Evolutionary conservation across 108 stramenopile species (phyloP).

Genomic region (Mediolabrus comicus): DNA sequence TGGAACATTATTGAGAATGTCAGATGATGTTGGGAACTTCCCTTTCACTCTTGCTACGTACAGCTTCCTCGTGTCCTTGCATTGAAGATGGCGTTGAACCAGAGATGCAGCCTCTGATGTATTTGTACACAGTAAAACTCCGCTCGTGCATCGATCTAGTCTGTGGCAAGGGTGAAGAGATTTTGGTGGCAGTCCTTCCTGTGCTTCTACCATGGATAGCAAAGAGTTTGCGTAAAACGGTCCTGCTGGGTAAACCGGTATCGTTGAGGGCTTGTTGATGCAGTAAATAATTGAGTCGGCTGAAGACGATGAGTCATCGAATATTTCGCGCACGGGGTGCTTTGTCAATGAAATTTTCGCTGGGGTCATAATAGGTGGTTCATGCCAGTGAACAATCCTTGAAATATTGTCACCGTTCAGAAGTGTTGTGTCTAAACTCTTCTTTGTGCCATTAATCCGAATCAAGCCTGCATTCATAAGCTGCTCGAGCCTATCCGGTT

Average conservation of each 20-base stretch:
- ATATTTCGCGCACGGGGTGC: constrained; percentile 40
- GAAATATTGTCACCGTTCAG: constrained; percentile 68
- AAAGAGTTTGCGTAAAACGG: constrained; percentile 78
- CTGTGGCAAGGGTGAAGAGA: constrained; percentile 78
- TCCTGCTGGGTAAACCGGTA: constrained; percentile 83
- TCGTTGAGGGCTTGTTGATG: constrained; percentile 75
- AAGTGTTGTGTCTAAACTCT: constrained; percentile 26
- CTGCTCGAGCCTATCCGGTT: constrained; percentile 17
- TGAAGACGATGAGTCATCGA: background rate
- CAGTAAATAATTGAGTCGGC: constrained; percentile 44
- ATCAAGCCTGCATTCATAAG: constrained; percentile 53
- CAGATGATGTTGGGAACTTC: constrained; percentile 40
- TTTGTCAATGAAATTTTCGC: constrained; percentile 50
- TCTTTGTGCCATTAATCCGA: constrained; percentile 59
- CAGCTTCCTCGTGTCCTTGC: constrained; percentile 49
- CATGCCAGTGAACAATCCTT: constrained; percentile 79
- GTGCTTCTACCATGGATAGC: constrained; percentile 76
- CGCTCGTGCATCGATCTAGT: constrained; percentile 80
- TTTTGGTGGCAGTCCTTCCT: constrained; percentile 58
- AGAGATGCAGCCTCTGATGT: constrained; percentile 51
- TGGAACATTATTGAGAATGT: constrained; percentile 12
- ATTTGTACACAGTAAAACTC: constrained; percentile 71
- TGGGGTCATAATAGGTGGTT: constrained; percentile 72
- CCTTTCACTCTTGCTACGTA: constrained; percentile 78
- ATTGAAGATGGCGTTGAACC: constrained; percentile 47